phyloP scores from a whole-genome alignment of 495 filamentous ascomycete species.

The Penicillium simplicissimum region DNA sequence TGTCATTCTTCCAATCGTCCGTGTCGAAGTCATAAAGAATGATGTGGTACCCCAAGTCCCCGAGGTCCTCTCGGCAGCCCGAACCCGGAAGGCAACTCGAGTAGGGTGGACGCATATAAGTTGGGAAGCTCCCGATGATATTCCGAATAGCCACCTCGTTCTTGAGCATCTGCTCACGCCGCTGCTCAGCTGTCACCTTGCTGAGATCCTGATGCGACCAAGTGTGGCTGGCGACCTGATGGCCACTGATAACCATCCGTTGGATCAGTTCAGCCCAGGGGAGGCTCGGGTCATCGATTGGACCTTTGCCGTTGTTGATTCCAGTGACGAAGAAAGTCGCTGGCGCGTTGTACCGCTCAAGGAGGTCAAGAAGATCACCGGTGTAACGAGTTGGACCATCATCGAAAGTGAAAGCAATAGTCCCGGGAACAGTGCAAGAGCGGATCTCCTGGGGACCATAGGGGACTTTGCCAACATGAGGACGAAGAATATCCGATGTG shows the following conservation, averaged over 20 bases:
- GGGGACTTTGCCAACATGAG: constrained; percentile 55
- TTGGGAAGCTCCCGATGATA: constrained; percentile 77
- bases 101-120: constrained; percentile 85
- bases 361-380: constrained; percentile 64
- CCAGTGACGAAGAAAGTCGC: constrained; percentile 83
- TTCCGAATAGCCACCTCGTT: constrained; percentile 80
- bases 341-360: constrained; percentile 64
- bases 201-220: constrained; percentile 79
- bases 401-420: constrained; percentile 76
- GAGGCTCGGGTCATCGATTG: constrained; percentile 60
- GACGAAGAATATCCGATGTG: constrained; percentile 59
- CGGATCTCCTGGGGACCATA: constrained; percentile 67
- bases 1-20: constrained; percentile 69
- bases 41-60: constrained; percentile 71
- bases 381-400: constrained; percentile 77
- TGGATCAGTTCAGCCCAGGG: constrained; percentile 63
- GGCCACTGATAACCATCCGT: constrained; percentile 69
- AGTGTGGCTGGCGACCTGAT: constrained; percentile 82
- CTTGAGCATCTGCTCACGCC: constrained; percentile 69
- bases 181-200: constrained; percentile 54
- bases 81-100: constrained; percentile 63
- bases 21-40: constrained; percentile 79
- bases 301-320: constrained; percentile 70
- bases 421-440: constrained; percentile 61
- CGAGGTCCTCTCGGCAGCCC: constrained; percentile 61